Evolutionary conservation across 805 yeast species (phyloP).

Genomic region (Candida ponderosae): DNA sequence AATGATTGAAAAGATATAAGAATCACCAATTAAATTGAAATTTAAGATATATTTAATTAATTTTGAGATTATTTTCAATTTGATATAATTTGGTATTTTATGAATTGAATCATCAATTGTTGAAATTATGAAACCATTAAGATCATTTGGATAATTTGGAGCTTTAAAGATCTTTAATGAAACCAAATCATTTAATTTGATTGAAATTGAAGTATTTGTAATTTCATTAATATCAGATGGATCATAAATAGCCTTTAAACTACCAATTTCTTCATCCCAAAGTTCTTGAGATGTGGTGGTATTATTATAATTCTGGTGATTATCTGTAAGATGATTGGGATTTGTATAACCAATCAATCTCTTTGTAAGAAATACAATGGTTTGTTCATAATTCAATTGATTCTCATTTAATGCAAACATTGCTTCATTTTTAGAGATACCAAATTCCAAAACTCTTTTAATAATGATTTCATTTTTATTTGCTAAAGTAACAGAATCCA

Average conservation of each 20-base stretch:
- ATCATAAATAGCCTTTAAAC: conserved; percentile 50
- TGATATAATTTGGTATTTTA: conserved; percentile 64
- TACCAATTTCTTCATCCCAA: conserved; percentile 75
- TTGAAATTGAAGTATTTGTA: conserved; percentile 14
- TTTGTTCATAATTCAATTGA: conserved; percentile 36
- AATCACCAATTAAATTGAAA: conserved; percentile 52
- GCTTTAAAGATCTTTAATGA: conserved; percentile 37
- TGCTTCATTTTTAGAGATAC: conserved; percentile 62
- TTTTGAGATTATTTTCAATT: conserved; percentile 43
- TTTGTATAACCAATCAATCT: conserved; percentile 20
- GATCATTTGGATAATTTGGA: conserved; percentile 47
- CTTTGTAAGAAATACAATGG: conserved; percentile 44
- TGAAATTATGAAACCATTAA: conserved; percentile 64
- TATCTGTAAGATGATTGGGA: conserved; percentile 3
- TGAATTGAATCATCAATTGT: conserved; percentile 28
- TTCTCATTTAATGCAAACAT: conserved; percentile 35
- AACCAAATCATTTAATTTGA: conserved; percentile 19
- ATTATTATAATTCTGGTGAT: neutral
- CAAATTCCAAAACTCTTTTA: conserved; percentile 54
- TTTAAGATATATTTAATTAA: conserved; percentile 36
- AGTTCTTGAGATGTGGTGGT: conserved; percentile 23
- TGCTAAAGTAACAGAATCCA: conserved; percentile 37
- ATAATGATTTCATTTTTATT: conserved; percentile 48
- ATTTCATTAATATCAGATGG: conserved; percentile 22
- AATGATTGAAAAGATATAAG: conserved; percentile 56